Conservation (phyloP, 345 rosid species). For the Dipteronia dyeriana region DNA sequence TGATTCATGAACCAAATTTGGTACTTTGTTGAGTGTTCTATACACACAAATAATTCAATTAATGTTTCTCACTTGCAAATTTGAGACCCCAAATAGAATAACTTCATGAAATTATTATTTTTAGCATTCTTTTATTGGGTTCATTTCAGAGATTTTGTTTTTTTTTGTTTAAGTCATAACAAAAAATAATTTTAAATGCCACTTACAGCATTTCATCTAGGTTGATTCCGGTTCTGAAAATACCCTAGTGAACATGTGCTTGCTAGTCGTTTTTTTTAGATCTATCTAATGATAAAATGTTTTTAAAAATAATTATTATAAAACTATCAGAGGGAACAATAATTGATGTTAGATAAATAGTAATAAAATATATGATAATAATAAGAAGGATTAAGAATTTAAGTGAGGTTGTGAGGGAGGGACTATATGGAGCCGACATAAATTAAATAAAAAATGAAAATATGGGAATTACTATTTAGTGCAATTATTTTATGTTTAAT, state of each 20-base stretch:
- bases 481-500: no score
- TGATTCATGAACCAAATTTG: neutral
- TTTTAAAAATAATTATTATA: no score
- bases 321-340: neutral
- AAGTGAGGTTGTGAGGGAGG: neutral
- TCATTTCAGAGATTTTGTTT: neutral
- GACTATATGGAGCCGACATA: conserved; percentile 14
- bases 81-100: neutral
- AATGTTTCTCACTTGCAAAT: neutral
- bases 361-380: neutral
- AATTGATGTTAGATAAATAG: neutral
- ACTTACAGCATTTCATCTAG: no score
- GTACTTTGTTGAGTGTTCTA: neutral
- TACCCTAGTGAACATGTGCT: no score
- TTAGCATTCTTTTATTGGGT: no score
- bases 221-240: no score
- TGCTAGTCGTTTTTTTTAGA: neutral
- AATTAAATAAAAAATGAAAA: neutral
- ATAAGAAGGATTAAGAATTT: neutral
- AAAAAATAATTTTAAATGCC: no score
- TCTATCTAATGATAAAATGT: neutral
- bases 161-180: no score
- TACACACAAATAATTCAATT: neutral
- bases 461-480: neutral
- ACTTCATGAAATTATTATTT: neutral